Conservation (phyloP, 2,329 filamentous ascomycete species). For the Paecilomyces sp. region DNA sequence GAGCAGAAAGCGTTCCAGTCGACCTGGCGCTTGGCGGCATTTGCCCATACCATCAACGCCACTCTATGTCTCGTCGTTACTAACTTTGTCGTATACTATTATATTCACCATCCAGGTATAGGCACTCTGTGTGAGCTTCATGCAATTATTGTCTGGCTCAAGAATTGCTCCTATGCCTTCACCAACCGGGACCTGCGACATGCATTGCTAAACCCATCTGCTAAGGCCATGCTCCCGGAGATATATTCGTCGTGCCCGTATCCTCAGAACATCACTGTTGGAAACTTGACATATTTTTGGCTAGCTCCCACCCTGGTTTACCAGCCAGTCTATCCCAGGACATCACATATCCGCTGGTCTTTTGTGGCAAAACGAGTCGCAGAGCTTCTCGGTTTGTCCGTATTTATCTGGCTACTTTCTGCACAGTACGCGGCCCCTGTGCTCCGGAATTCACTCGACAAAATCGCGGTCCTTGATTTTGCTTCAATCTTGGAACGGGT, state of each 20-base stretch:
- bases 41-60: conserved; percentile 76
- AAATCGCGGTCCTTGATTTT: conserved; percentile 73
- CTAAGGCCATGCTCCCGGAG: conserved; percentile 63
- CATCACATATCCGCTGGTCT: conserved; percentile 70
- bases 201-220: conserved; percentile 73
- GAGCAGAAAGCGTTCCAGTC: conserved; percentile 58
- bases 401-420: conserved; percentile 91
- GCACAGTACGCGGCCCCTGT: conserved; percentile 92
- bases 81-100: conserved; percentile 79
- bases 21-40: conserved; percentile 74
- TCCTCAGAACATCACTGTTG: conserved; percentile 79
- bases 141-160: conserved; percentile 91
- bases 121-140: conserved; percentile 87
- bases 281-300: conserved; percentile 93
- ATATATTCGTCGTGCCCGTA: conserved; percentile 82
- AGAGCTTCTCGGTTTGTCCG: conserved; percentile 69
- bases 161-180: conserved; percentile 90
- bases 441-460: conserved; percentile 80
- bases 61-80: conserved; percentile 73
- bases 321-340: conserved; percentile 91
- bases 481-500: conserved; percentile 78
- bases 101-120: conserved; percentile 87
- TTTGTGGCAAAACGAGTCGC: conserved; percentile 78
- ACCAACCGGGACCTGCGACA: conserved; percentile 94
- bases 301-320: conserved; percentile 95